Base-by-base conservation (phyloP, 1,284 basidiomycete species). In the Trametes hirsuta region DNA sequence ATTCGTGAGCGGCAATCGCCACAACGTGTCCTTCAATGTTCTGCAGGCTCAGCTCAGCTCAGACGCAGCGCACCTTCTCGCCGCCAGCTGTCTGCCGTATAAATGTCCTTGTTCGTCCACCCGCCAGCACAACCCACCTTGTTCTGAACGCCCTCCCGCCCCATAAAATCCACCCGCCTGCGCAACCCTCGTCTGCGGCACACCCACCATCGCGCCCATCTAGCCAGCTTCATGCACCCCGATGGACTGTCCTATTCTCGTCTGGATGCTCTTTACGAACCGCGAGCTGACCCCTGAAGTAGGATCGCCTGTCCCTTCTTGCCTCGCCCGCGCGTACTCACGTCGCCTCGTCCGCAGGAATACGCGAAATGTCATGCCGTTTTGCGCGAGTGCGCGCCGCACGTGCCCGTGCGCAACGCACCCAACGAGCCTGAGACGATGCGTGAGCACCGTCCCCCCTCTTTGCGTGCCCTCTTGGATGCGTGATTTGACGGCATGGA, bases 251-350 rank as follows among this genome's bases (percentile, higher is more conserved):
- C 87, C 86, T 12, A 83, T 90, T 64, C 79, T 90, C 39, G 85
- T 90, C 42, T 91, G 89, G 89, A 89, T 90, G 84, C 75, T 91
- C 53, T 87, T 85, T 8, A 74, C 90, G 67, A 90, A 90, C 69
- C 79, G 88, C 58, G 87, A 90, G 72, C 84, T 90, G 68, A 83
- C 84, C 8, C 77, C 78, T 71, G 82, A 86, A 70, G 88, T 87
- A 30, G 30, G 69, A 62, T 83, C 68, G 18, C 14, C 4, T 41
- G 50, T 56, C 15, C 58, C 36, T 53, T 55, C 44, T 51, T 48
- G 35, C 30, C 49, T 34, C 41, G 49, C 48, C 2, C 52, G 51
- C 34, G 56, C 41, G 54, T 41, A 10, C 49, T 53, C 12, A 58
- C 45, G 21, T 11, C 21, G 39, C 24, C 18, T 30, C 24, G 15